Conservation (phyloP, 208 protist species). For the Entamoeba histolytica region DNA sequence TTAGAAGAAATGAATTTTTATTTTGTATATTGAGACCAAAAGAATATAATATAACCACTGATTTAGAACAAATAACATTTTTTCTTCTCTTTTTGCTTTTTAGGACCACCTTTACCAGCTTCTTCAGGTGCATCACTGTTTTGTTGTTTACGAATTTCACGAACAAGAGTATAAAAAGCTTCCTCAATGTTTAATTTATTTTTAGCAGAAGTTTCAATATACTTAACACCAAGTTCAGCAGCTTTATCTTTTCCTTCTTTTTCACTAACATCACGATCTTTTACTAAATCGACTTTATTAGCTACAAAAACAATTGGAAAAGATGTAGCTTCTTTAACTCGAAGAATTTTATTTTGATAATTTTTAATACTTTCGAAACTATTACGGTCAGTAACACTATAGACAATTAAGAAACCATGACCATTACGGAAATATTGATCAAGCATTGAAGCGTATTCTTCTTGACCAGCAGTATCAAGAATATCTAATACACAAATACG, state of each 20-base stretch:
- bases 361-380: conserved; percentile 46
- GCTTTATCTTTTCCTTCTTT: conserved; percentile 32
- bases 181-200: conserved; percentile 37
- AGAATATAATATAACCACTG: background rate
- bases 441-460: conserved; percentile 41
- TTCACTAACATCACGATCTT: conserved; percentile 29
- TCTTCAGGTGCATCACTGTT: background rate
- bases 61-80: background rate
- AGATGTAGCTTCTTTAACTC: conserved; percentile 37
- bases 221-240: conserved; percentile 20
- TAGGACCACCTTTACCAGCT: background rate
- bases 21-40: too few relatives aligned
- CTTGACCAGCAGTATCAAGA: conserved; percentile 52
- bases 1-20: too few relatives aligned
- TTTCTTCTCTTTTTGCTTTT: background rate
- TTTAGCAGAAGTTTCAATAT: conserved; percentile 42
- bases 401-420: conserved; percentile 52
- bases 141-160: background rate
- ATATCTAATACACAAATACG: conserved; percentile 44
- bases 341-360: conserved; percentile 47
- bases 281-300: conserved; percentile 39
- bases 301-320: conserved; percentile 41
- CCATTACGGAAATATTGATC: conserved; percentile 57
- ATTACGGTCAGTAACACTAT: conserved; percentile 41
- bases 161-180: conserved; percentile 13